These are phyloP conservation scores for Podila epicladia DNA, from an alignment of 192 early-diverging fungal genomes.

Conservation along the genomic window DNA sequence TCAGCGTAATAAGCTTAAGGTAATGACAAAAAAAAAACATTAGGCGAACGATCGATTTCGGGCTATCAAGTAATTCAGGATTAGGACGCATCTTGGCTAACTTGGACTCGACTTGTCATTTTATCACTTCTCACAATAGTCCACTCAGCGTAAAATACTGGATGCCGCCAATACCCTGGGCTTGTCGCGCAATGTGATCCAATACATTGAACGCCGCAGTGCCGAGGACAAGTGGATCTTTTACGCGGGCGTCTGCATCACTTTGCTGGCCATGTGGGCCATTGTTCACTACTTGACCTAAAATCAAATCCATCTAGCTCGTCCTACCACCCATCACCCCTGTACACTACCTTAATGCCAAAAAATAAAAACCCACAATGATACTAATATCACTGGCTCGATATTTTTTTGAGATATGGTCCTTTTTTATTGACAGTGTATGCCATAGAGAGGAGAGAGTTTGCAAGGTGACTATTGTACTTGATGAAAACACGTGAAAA, in stretches of 20 bases:
- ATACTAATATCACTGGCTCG: no score
- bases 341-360: no score
- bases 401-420: no score
- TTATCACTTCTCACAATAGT: constrained; percentile 39
- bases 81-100: background rate
- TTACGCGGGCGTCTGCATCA: constrained; percentile 59
- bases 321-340: no score
- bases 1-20: constrained; percentile 65
- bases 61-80: no score
- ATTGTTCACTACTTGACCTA: constrained; percentile 63
- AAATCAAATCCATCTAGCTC: background rate
- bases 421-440: no score
- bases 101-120: background rate
- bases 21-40: constrained; percentile 23
- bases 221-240: constrained; percentile 71
- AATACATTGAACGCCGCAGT: constrained; percentile 65
- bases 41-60: no score
- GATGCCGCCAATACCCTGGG: constrained; percentile 68
- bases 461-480: no score
- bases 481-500: no score
- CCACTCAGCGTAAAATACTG: constrained; percentile 63
- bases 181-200: constrained; percentile 66
- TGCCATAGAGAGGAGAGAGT: no score
- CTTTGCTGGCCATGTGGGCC: constrained; percentile 61
- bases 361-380: no score